These are phyloP conservation scores for Cylindrotheca fusiformis DNA, from an alignment of 108 stramenopile species.

Conservation along the genomic window DNA sequence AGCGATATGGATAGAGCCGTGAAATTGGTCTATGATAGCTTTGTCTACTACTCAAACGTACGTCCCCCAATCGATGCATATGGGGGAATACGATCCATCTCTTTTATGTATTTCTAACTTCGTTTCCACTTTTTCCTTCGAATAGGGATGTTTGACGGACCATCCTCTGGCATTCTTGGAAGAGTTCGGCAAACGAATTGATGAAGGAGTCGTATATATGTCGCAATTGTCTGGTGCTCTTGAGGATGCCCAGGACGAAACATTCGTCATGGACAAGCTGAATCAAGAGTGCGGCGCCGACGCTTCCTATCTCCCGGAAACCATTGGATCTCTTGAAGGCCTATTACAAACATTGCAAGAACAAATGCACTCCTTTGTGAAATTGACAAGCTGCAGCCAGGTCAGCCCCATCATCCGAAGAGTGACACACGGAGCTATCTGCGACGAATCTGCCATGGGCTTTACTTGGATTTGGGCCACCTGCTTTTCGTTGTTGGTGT, in stretches of 20 bases:
- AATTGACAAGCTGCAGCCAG: slow-evolving; percentile 23
- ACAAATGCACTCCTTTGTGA: slow-evolving; percentile 8
- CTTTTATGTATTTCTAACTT: slow-evolving; percentile 1
- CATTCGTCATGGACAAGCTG: slow-evolving; percentile 9
- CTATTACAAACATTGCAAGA: slow-evolving; percentile 10
- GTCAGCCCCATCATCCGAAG: slow-evolving; percentile 35
- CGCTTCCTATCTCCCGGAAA: slow-evolving; percentile 18
- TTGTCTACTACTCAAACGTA: slow-evolving; percentile 40
- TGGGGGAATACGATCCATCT: neutral
- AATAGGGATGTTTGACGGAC: slow-evolving; percentile 36
- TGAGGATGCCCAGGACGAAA: neutral
- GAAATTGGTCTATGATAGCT: slow-evolving; percentile 17
- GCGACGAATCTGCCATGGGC: slow-evolving; percentile 31
- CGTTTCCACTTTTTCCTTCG: no score
- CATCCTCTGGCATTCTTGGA: slow-evolving; percentile 29
- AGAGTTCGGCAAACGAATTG: slow-evolving; percentile 8
- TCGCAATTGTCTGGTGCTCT: slow-evolving; percentile 12
- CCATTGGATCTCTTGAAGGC: slow-evolving; percentile 10
- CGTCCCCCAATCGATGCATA: slow-evolving; percentile 4
- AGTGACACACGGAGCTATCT: slow-evolving; percentile 33
- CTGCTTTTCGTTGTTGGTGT: slow-evolving; percentile 18
- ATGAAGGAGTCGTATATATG: slow-evolving; percentile 11
- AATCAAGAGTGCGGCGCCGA: slow-evolving; percentile 16
- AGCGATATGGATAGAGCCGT: slow-evolving; percentile 1
- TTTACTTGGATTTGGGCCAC: slow-evolving; percentile 30